Evolutionary conservation across 345 rosid species (phyloP).

Genomic region (Microcos paniculata): DNA sequence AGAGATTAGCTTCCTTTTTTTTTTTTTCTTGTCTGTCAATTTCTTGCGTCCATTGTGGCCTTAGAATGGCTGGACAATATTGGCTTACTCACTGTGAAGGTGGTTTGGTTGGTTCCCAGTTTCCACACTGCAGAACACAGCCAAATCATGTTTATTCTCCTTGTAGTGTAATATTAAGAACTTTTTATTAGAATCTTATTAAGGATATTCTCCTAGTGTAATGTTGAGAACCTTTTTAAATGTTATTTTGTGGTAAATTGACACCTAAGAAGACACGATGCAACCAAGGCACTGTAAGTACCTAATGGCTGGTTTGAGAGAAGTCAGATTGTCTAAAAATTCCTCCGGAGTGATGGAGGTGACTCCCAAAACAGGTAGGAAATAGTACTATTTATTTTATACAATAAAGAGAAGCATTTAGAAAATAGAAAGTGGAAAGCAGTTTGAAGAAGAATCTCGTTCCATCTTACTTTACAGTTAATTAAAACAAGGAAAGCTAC

Average conservation of each 20-base stretch:
- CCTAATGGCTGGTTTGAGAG: background rate
- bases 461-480: slow-evolving; percentile 15
- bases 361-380: background rate
- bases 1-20: background rate
- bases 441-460: slow-evolving; percentile 29
- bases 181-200: too few relatives aligned
- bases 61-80: background rate
- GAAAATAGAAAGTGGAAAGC: background rate
- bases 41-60: background rate
- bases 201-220: background rate
- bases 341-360: background rate
- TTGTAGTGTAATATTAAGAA: background rate
- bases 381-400: background rate
- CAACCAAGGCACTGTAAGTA: background rate
- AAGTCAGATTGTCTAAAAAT: background rate
- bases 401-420: background rate
- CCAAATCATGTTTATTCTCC: background rate
- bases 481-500: slow-evolving; percentile 16
- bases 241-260: background rate
- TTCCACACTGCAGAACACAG: background rate
- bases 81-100: background rate
- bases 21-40: background rate
- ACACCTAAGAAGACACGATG: background rate
- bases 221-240: background rate
- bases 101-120: background rate